Conservation (phyloP, 441 rosid species). For the Theobroma grandiflorum region DNA sequence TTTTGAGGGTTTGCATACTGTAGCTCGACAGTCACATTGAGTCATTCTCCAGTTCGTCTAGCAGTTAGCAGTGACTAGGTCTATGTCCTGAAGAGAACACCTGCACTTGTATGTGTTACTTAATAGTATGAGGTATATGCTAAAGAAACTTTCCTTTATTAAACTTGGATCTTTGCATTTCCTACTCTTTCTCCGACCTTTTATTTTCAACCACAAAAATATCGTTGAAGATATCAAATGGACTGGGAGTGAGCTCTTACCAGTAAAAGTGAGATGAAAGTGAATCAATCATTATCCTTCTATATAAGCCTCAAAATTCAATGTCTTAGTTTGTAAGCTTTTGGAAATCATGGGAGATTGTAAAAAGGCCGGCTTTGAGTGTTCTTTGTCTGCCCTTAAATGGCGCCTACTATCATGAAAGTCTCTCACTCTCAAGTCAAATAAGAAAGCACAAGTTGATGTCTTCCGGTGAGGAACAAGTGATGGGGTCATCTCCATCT, state of each 20-base stretch:
- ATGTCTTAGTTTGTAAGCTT: background rate
- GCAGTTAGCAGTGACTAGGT: background rate
- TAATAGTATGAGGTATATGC: too few relatives aligned
- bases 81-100: too few relatives aligned
- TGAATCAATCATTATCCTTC: background rate
- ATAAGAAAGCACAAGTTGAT: background rate
- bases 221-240: constrained; percentile 7
- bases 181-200: background rate
- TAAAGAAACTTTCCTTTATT: too few relatives aligned
- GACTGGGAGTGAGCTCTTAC: background rate
- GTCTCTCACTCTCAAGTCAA: background rate
- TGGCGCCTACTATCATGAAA: constrained; percentile 4
- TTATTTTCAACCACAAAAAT: background rate
- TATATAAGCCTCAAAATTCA: background rate
- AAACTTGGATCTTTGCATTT: background rate
- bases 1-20: background rate
- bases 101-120: too few relatives aligned
- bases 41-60: background rate
- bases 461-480: background rate
- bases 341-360: background rate
- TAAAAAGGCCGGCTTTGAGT: background rate
- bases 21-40: background rate
- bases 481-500: constrained; percentile 23
- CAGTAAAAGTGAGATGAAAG: background rate
- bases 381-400: background rate